Base-by-base conservation (phyloP, 2,329 filamentous ascomycete genomes). In the Aspergillus sergii region DNA sequence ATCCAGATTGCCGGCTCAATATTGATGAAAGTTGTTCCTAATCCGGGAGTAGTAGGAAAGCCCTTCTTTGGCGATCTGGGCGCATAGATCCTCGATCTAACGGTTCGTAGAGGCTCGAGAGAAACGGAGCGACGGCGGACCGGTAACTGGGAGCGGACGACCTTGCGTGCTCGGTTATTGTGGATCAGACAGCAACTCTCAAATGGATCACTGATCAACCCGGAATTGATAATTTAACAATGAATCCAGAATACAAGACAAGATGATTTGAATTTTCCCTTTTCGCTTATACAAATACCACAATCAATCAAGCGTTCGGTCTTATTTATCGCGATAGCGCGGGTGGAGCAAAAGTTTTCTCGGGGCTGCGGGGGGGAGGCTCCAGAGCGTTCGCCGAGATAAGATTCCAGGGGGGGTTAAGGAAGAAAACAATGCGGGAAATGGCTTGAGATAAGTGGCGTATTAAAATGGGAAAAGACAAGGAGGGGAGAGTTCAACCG, bases 1-100 rank as follows among this genome's bases (percentile, higher is more conserved):
- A 64, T 65, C 68, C 64, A 67, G 64, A 58, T 58, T 68, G 67
- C 26, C 58, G 62, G 58, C 50, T 57, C 46, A 46, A 51, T 28
- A 26, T 14, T n/a, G 26, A 32, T 39, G 23, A 7, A 16, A 19
- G 14, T 46, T 30, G 34, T 46, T 14, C 55, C 46, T 66, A 64
- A 26, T 66, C 63, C 39, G 62, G 64, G 36, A 65, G 58, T 28
- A 61, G 56, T 23, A 64, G 50, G 21, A 46, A 57, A 39, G 59
- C 43, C 32, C 60, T 59, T 43, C 28, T 55, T 21, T 61, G 55
- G 53, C 58, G 63, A 61, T 57, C 61, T 54, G 64, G 58, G 65
- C 60, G 66, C 66, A 69, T 69, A 61, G 67, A 68, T 57, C 50
- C 58, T 62, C 30, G 43, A 60, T 45, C 28, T 19, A 36, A 41